Base-by-base conservation (phyloP, 2,329 filamentous ascomycete genomes). In the Colletotrichum cuscutae region DNA sequence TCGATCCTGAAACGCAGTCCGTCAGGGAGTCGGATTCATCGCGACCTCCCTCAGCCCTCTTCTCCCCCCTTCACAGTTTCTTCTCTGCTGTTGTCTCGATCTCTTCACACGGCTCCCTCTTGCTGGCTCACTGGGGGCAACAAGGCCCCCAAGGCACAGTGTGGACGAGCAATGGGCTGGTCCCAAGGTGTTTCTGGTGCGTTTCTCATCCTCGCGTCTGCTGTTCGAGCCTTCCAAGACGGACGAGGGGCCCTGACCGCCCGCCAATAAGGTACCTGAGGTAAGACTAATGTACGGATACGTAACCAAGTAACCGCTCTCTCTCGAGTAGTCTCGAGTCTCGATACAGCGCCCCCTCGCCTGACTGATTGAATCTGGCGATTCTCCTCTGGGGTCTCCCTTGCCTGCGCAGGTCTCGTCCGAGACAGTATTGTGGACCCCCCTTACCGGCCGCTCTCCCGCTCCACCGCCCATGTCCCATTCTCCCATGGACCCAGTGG, bases 21-120 rank as follows among this genome's bases (percentile, higher is more conserved):
- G 71, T 73, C 71, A 67, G 71, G 71, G 71, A 73, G 62, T 65
- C 30, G 56, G 71, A 73, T 71, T 73, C 71, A 73, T 73, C 71
- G 35, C 37, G 56, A 57, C 66, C 70, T 65, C 60, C 66, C 53
- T 46, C 63, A 65, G 63, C 63, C 63, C 53, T 58, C n/a, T 53
- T 11, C 65, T 68, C 22, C 65, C 28, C 49, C 52, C 61, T 52
- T 24, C 63, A 71, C 65, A 72, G 65, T 69, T 15, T n/a, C n/a
- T 53, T n/a, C 30, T 30, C 12, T 30, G 19, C 5, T 15, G 63
- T 24, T 19, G 22, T 8, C 62, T 24, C 37, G 15, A 5, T 12
- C 30, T 42, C 28, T 52, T 69, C 65, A 53, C 69, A 72, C 69
- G 26, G 66, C 42, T 69, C 6, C 13, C 3, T 19, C 2, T 19